Conservation (phyloP, 768 basidiomycete species). For the Macrolepiota dolichaula region DNA sequence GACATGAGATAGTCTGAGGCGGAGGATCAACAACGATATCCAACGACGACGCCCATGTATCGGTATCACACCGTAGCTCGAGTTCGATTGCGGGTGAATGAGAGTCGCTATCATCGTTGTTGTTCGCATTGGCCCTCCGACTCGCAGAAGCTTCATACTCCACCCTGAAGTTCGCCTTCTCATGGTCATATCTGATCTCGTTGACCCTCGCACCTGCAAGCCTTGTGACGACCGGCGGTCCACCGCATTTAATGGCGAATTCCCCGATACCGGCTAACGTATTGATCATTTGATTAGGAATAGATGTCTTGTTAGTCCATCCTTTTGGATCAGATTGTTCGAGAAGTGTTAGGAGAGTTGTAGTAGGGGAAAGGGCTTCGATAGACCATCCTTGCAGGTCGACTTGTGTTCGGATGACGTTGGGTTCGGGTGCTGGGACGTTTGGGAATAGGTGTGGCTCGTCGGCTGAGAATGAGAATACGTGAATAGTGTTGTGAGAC, state of each 20-base stretch:
- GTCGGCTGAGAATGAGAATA: slow-evolving; percentile 93
- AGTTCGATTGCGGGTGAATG: slow-evolving; percentile 68
- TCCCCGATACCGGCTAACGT: slow-evolving; percentile 90
- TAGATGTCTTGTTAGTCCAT: slow-evolving; percentile 93
- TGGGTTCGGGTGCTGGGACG: slow-evolving; percentile 64
- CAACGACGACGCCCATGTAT: slow-evolving; percentile 80
- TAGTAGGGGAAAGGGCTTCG: slow-evolving; percentile 91
- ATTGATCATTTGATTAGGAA: slow-evolving; percentile 91
- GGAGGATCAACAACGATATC: slow-evolving; percentile 94
- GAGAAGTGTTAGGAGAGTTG: slow-evolving; percentile 87
- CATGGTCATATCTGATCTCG: slow-evolving; percentile 82
- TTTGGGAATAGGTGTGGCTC: slow-evolving; percentile 83
- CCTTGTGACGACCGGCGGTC: slow-evolving; percentile 88
- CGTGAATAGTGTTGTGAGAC: slow-evolving; percentile 90
- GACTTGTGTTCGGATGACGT: slow-evolving; percentile 89
- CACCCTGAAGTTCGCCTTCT: slow-evolving; percentile 73
- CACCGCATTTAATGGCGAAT: slow-evolving; percentile 92
- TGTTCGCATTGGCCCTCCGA: slow-evolving; percentile 31
- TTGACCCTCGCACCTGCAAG: slow-evolving; percentile 74
- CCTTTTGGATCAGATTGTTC: slow-evolving; percentile 98
- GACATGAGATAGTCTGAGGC: slow-evolving; percentile 75
- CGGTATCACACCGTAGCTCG: slow-evolving; percentile 88
- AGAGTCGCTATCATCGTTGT: slow-evolving; percentile 23
- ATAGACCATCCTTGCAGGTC: slow-evolving; percentile 99
- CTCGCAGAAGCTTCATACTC: slow-evolving; percentile 74